Evolutionary conservation across 345 rosid species (phyloP), one percentile per base, ranked within the genome.

Genomic region (Hibiscus syriacus): DNA sequence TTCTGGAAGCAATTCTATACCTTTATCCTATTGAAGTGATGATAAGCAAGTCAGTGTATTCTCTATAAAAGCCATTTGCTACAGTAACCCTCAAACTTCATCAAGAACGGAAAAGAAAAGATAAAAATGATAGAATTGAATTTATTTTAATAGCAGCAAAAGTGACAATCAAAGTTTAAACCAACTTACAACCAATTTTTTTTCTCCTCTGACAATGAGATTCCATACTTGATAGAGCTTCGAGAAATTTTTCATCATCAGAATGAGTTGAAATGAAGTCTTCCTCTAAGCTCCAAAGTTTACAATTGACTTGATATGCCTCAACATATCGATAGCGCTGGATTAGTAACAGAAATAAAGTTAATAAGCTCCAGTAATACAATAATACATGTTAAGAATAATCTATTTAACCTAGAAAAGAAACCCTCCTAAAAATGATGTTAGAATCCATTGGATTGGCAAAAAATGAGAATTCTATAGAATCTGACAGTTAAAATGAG

Each of bases 261-360:
- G 73, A 54, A 63, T 77, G 75, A 66, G 68, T 77, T 5, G 84
- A 81, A 65, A 85, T 19, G 53, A 83, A 90, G 22, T 82, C 84
- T 78, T 84, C 77, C 85, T 90, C 99, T 72, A 79, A 59, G 46
- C 58, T 77, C 77, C 85, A 85, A 75, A 95, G 94, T 72, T 72
- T 84, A 59, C 66, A 75, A 81, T 90, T 81, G 59, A 90, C 85
- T 77, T 82, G 89, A 80, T 81, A 87, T 68, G 99, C 98, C 78
- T 92, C 88, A 30, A 83, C 81, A 80, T 92, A 95, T 70, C 92
- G 86, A 79, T 81, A 85, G 22, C 99, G 93, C 99, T 95, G 86
- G 75, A 81, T 75, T 41, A 56, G 54, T 53, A 73, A 57, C 56
- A 48, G 72, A 63, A 73, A 36, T 60, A 38, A 12, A 65, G 54